phyloP scores from a whole-genome alignment of 306 rosid genomes.

The Benincasa hispida region DNA sequence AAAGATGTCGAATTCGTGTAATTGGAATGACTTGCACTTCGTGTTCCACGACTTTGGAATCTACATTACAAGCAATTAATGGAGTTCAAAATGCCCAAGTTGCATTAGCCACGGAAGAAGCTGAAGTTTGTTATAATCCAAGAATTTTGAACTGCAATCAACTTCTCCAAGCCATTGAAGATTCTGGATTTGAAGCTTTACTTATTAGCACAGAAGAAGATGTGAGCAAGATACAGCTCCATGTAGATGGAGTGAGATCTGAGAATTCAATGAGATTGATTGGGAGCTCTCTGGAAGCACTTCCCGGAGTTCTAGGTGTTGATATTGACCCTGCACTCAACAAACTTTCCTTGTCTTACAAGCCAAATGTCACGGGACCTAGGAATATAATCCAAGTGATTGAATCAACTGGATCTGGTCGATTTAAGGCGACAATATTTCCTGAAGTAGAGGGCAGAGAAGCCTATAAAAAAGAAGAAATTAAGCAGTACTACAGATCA shows the following conservation, averaged over 20 bases:
- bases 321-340: constrained; percentile 15
- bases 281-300: constrained; percentile 35
- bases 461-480: constrained; percentile 32
- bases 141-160: constrained; percentile 29
- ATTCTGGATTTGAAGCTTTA: constrained; percentile 52
- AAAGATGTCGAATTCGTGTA: constrained; percentile 38
- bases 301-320: constrained; percentile 46
- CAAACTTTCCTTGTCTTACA: constrained; percentile 52
- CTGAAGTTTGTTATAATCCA: constrained; percentile 54
- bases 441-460: constrained; percentile 43
- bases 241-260: constrained; percentile 33
- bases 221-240: constrained; percentile 51
- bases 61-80: constrained; percentile 28
- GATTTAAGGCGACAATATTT: constrained; percentile 43
- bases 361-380: constrained; percentile 49
- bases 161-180: constrained; percentile 34
- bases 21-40: constrained; percentile 84
- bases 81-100: constrained; percentile 60
- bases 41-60: constrained; percentile 65
- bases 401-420: constrained; percentile 50
- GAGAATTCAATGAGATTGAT: constrained; percentile 21
- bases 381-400: constrained; percentile 55
- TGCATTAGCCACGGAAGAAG: constrained; percentile 83
- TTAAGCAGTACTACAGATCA: constrained; percentile 30
- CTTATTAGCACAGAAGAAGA: constrained; percentile 51